Base-by-base conservation (phyloP, 2,329 filamentous ascomycete species). In the Colletotrichum gigasporum region DNA sequence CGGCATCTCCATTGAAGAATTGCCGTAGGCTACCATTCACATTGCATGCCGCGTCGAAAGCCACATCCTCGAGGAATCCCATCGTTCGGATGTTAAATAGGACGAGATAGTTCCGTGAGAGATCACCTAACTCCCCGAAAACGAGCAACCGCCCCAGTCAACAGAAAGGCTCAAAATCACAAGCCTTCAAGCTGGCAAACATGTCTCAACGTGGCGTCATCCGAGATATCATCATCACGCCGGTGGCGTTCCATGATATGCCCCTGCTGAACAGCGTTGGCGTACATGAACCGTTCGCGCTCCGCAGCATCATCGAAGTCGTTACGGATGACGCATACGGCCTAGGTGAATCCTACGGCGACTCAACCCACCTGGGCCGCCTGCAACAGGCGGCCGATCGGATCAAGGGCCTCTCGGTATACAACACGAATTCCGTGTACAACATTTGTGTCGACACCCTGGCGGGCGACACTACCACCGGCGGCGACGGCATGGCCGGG, bases 381-480 rank as follows among this genome's bases (percentile, higher is more conserved):
- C 69, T 81, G 10, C 69, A 73, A 5, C 68, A 65, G 28, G 78
- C 72, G 34, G 76, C 76, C 5, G 62, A 71, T 3, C 63, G 63
- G 4, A 70, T 78, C 55, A 64, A 60, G 20, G 7, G 71, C 0
- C 54, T 74, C 5, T 67, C 75, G 2, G 67, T 77, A 1, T 74
- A 76, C 35, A 92, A 93, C 76, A 95, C 92, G 1, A 96, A 95
- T 72, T 90, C 94, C 70, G 86, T 95, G 69, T 95, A 94, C 77
- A 90, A 93, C 67, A 91, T 89, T 3, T 96, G 96, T 72, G 84
- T 93, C 78, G 90, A 94, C 57, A 91, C 91, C 0, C 73, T 80
- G 0, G 90, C 90, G 1, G 63, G 65, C 18, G 58, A 63, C 51
- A 61, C 57, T 24, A 58, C 56, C 2, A 89, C 85, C 45, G 92